Conservation (phyloP, 805 yeast species). For the Candida xiaguanensis region DNA sequence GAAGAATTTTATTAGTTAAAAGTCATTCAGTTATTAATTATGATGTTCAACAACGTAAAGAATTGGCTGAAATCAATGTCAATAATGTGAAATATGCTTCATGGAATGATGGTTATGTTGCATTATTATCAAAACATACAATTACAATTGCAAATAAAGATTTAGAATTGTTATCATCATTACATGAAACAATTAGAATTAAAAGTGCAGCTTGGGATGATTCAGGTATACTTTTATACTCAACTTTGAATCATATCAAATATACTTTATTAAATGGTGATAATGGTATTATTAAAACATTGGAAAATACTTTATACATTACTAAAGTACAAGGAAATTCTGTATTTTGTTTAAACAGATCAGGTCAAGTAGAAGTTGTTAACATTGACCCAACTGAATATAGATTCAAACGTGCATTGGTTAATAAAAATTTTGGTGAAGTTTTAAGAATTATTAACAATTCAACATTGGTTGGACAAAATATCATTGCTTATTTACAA, state of each 20-base stretch:
- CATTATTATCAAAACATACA: conserved; percentile 86
- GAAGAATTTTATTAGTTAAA: conserved; percentile 74
- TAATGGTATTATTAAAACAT: conserved; percentile 87
- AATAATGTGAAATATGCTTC: conserved; percentile 81
- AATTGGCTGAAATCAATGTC: conserved; percentile 62
- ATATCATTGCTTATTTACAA: conserved; percentile 90
- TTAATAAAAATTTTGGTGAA: conserved; percentile 85
- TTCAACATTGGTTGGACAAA: conserved; percentile 94
- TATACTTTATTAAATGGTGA: conserved; percentile 93
- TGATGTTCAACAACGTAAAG: conserved; percentile 91
- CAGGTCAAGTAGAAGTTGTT: conserved; percentile 75
- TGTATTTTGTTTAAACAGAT: conserved; percentile 79
- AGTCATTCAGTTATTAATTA: conserved; percentile 69
- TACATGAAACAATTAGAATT: conserved; percentile 95
- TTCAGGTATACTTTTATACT: conserved; percentile 82
- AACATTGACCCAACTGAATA: conserved; percentile 94
- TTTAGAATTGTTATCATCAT: conserved; percentile 71
- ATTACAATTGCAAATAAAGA: conserved; percentile 82
- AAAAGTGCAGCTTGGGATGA: conserved; percentile 99
- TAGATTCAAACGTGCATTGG: conserved; percentile 89
- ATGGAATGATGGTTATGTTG: conserved; percentile 86
- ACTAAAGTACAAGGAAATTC: conserved; percentile 64
- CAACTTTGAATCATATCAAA: conserved; percentile 94
- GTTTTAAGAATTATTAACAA: conserved; percentile 83
- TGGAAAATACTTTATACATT: conserved; percentile 83